Conservation (phyloP, 1,284 basidiomycete genomes). For the Ceratobasidium papillatum region DNA sequence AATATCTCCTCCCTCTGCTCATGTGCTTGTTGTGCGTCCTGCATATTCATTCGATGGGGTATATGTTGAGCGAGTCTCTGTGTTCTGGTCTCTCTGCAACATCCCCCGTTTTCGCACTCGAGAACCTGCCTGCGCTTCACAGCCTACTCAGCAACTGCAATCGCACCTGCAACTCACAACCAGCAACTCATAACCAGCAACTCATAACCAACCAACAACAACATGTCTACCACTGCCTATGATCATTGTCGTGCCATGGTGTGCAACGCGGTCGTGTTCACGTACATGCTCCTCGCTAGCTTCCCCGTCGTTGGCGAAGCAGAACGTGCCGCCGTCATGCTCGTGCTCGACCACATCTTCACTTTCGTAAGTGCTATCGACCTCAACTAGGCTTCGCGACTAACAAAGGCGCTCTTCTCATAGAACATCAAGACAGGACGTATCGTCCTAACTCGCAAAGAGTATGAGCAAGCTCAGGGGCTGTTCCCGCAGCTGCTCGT, state of each 20-base stretch:
- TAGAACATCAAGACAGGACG: constrained; percentile 4
- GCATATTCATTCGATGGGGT: too few relatives aligned
- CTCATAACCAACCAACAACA: neutral
- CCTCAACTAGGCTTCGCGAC: neutral
- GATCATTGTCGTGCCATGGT: neutral
- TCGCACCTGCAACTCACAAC: neutral
- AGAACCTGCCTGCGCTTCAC: neutral
- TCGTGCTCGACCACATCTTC: neutral
- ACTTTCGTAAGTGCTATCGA: constrained; percentile 1
- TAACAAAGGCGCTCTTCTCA: neutral
- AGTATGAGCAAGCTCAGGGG: neutral
- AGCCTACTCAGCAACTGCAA: neutral
- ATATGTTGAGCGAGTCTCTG: too few relatives aligned
- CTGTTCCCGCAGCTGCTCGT: neutral
- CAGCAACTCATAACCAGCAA: too few relatives aligned
- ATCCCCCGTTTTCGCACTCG: neutral
- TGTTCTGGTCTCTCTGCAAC: neutral
- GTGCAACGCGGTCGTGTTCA: neutral
- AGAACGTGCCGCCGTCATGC: neutral
- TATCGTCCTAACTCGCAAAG: neutral
- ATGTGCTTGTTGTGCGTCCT: too few relatives aligned
- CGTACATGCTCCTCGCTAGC: constrained; percentile 1
- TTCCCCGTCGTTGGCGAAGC: neutral
- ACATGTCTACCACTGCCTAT: neutral
- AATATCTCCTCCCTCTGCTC: too few relatives aligned